Base-by-base conservation (phyloP, 495 filamentous ascomycete genomes). In the Lineolata rhizophorae region DNA sequence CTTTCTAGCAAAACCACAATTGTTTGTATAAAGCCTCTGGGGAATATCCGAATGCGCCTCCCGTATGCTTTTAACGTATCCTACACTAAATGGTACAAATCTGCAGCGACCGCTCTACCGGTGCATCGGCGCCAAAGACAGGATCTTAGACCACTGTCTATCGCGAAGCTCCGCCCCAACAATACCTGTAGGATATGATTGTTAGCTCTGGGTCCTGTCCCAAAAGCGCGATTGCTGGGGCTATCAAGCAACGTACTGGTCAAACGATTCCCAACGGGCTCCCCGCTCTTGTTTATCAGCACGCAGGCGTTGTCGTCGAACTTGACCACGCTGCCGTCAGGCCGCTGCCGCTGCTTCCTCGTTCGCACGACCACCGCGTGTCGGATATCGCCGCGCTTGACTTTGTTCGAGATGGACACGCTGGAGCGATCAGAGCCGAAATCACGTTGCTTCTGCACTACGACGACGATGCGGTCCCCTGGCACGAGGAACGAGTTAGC, bases 261-360 rank as follows among this genome's bases (percentile, higher is more conserved):
- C 58, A 99, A 67, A 50, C 87, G 71, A 3, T 79, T 82, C 32
- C 87, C 87, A 42, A 99, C 72, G 5, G 87, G 90, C 50, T 99
- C 87, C 3, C 90, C 90, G 4, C 79, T 64, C 64, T 99, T 99
- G 55, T 90, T 94, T 51, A 99, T 76, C 49, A 99, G 54, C 18
- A 95, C 90, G 50, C 87, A 99, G 12, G 87, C 87, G 58, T 95
- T 99, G 49, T 99, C 87, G 58, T 87, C 87, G 54, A 95, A 99
- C 27, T 70, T 69, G 27, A 99, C 72, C 25, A 84, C 66, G 44
- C 73, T 80, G 18, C 87, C 87, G 58, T 99, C 87, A 4, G 65
- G 63, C 22, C 87, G 62, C 48, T 83, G 75, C 38, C 80, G 65
- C 51, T 82, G 75, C 56, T 95, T 85, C 44, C 54, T 67, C 32